phyloP scores from a whole-genome alignment of 495 filamentous ascomycete genomes.

The Lasiosphaeria ovina region DNA sequence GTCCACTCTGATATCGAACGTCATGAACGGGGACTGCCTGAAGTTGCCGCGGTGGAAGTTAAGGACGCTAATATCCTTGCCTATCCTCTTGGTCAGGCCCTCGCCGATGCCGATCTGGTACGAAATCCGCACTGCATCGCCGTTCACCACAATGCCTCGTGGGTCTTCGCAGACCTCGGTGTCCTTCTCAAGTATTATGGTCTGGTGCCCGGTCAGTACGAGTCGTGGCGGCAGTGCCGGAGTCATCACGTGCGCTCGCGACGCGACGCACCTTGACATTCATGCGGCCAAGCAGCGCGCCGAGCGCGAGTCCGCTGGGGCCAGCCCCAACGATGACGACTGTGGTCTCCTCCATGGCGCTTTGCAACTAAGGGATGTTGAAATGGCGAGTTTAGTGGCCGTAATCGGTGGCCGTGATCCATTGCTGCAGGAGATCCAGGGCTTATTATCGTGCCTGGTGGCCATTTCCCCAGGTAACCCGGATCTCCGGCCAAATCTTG shows the following conservation, averaged over 20 bases:
- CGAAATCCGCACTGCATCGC: slow-evolving; percentile 49
- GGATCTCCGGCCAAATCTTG: too few species aligned
- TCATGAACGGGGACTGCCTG: slow-evolving; percentile 8
- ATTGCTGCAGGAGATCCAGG: too few species aligned
- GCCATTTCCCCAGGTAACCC: too few species aligned
- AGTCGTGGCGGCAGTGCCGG: neutral
- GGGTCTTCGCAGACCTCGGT: slow-evolving; percentile 48
- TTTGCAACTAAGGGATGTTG: neutral
- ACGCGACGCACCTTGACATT: slow-evolving; percentile 28
- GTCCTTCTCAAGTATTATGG: slow-evolving; percentile 44
- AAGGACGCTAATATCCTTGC: slow-evolving; percentile 20
- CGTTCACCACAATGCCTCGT: slow-evolving; percentile 49
- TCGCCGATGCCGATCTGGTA: slow-evolving; percentile 47
- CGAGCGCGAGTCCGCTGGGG: slow-evolving; percentile 37
- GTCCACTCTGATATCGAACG: slow-evolving; percentile 9
- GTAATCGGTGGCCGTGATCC: neutral
- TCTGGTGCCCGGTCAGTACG: slow-evolving; percentile 12
- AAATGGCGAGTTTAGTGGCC: neutral
- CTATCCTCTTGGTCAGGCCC: slow-evolving; percentile 33
- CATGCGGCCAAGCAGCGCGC: slow-evolving; percentile 32
- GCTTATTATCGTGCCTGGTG: too few species aligned
- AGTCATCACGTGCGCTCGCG: neutral
- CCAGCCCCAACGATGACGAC: slow-evolving; percentile 41
- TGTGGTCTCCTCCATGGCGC: slow-evolving; percentile 23
- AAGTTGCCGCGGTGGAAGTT: slow-evolving; percentile 14